Evolutionary conservation across 306 rosid species (phyloP), one percentile per base, ranked within the genome.

Genomic region (Heteromeles arbutifolia): DNA sequence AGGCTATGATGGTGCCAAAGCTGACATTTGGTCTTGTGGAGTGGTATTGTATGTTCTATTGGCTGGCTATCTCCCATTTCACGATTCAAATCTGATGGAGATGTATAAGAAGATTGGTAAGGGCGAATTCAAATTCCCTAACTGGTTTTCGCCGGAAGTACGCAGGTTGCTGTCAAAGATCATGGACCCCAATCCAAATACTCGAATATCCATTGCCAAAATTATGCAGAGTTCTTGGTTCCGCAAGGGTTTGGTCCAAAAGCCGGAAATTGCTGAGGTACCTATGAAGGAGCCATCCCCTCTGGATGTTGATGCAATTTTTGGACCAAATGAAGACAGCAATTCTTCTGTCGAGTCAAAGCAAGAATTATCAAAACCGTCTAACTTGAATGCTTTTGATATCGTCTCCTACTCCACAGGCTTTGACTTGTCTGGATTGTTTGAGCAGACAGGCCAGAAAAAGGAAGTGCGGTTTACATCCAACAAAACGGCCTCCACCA

Each of bases 1-100:
- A 72, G 99, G 98, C 34, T 96, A 96, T 63, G 98, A 92, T 72
- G 99, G 99, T 37, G 7, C 75, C 67, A 96, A 92, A 86, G 92
- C 99, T 63, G 99, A 96, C 85, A 88, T 92, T 73, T 96, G 99
- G 99, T 96, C 99, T 2, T 92, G 97, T 44, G 99, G 99, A 70
- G 99, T 96, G 85, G 79, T 96, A 84, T 83, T 96, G 81, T 96
- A 31, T 70, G 99, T 88, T 84, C 89, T 96, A 2, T 79, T 96
- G 85, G 97, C 99, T 29, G 98, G 99, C 39, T 88, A 81, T 87
- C 97, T 92, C 74, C 99, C 99, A 10, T 96, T 96, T 82, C 93
- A 82, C 6, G 97, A 96, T 79, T 53, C 92, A 54, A 96, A 96
- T 82, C 86, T 96, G 73, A 92, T 90, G 96, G 99, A 90, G 82